Evolutionary conservation across 108 stramenopile genomes (phyloP).

Genomic region (Nannochloropsis salina): DNA sequence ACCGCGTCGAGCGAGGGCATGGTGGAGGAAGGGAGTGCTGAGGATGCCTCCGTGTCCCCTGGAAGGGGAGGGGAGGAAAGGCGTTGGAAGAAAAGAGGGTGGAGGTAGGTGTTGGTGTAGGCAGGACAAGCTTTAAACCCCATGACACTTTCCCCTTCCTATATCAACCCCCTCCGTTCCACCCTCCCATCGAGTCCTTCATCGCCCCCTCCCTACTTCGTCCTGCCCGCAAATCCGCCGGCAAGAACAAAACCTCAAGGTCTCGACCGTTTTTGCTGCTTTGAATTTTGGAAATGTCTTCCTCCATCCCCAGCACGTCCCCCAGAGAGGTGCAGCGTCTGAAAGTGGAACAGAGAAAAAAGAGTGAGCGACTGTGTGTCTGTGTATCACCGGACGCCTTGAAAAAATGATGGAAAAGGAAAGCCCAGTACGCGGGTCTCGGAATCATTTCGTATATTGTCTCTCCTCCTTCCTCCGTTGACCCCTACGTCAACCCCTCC

Average conservation of each 20-base stretch:
- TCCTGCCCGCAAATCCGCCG: not conserved
- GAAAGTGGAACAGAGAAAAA: too few species aligned
- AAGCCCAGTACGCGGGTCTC: too few species aligned
- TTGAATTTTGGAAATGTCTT: not conserved
- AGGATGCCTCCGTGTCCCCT: not conserved
- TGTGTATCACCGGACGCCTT: too few species aligned
- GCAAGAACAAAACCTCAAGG: too few species aligned
- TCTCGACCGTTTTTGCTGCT: too few species aligned
- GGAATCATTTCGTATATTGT: not conserved
- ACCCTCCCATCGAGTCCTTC: not conserved
- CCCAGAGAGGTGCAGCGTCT: not conserved
- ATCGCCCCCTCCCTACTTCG: not conserved
- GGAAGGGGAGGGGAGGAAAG: too few species aligned
- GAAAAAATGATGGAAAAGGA: too few species aligned
- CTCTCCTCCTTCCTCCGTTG: not conserved
- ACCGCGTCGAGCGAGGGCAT: too few species aligned
- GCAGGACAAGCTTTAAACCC: not conserved
- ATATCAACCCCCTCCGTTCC: not conserved
- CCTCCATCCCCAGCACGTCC: not conserved
- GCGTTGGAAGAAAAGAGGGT: too few species aligned
- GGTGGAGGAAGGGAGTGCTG: too few species aligned
- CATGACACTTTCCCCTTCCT: not conserved
- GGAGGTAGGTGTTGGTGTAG: too few species aligned
- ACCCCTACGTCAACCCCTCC: not conserved
- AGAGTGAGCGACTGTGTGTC: too few species aligned